These are phyloP conservation scores for Xylariaceae sp. DNA, from an alignment of 2,329 filamentous ascomycete genomes.

Conservation along the genomic window DNA sequence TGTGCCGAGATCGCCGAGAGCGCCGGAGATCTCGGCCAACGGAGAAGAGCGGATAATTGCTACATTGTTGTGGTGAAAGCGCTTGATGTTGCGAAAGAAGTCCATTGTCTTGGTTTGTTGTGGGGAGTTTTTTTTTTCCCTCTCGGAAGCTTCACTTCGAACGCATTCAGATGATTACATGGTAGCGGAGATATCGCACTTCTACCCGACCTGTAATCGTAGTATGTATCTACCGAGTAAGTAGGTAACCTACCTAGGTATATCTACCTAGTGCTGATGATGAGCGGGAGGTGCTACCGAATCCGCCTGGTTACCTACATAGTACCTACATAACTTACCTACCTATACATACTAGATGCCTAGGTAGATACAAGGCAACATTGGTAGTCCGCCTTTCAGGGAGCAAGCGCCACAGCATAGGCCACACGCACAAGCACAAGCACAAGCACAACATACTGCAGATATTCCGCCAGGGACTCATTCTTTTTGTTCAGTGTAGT, in stretches of 20 bases:
- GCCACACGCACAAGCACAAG: background rate
- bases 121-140: background rate
- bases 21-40: slow-evolving; percentile 74
- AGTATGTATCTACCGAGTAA: no score
- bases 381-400: background rate
- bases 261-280: no score
- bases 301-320: no score
- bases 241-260: no score
- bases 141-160: background rate
- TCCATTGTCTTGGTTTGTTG: slow-evolving; percentile 19
- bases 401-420: background rate
- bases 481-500: no score
- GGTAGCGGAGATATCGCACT: no score
- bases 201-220: no score
- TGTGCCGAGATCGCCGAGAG: slow-evolving; percentile 69
- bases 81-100: slow-evolving; percentile 28
- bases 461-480: background rate
- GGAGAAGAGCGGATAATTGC: slow-evolving; percentile 42
- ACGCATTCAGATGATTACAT: background rate
- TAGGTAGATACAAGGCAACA: no score
- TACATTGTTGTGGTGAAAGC: slow-evolving; percentile 43
- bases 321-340: no score
- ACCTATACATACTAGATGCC: no score
- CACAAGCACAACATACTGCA: background rate
- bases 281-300: no score